Evolutionary conservation across 2,329 filamentous ascomycete genomes (phyloP).

Genomic region (Stemphylium lycopersici): DNA sequence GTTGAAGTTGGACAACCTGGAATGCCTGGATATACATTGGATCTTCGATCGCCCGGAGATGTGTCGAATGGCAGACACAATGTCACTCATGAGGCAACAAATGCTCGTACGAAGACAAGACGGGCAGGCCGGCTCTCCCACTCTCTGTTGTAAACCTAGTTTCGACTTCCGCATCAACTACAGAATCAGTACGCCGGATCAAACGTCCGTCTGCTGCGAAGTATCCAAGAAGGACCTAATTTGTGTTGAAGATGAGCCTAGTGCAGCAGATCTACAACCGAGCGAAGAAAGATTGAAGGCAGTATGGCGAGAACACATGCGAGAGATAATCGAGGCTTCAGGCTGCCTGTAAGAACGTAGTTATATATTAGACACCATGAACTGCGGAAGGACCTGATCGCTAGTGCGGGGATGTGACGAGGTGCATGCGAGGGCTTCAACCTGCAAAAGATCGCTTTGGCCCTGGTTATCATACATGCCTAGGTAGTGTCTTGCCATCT

Average conservation of each 20-base stretch:
- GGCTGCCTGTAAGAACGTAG: slow-evolving; percentile 1
- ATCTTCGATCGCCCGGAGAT: slow-evolving; percentile 19
- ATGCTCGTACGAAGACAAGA: slow-evolving; percentile 16
- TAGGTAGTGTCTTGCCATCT: too few species aligned
- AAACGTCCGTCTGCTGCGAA: background rate
- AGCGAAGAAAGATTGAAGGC: background rate
- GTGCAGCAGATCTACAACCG: background rate
- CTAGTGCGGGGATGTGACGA: too few species aligned
- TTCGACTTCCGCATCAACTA: slow-evolving; percentile 10
- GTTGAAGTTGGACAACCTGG: slow-evolving; percentile 19
- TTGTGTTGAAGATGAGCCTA: background rate
- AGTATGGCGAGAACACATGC: slow-evolving; percentile 6
- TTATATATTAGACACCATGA: background rate
- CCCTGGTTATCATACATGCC: too few species aligned
- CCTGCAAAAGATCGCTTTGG: too few species aligned
- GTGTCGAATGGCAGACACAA: slow-evolving; percentile 19
- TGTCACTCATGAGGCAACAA: slow-evolving; percentile 15
- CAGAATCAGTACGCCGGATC: background rate
- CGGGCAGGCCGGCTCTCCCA: background rate
- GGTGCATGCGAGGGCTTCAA: too few species aligned
- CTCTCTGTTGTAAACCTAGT: background rate
- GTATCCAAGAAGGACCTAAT: background rate
- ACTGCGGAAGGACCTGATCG: too few species aligned
- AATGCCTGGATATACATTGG: slow-evolving; percentile 25
- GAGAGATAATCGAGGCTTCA: background rate